Evolutionary conservation across 352 stramenopile genomes (phyloP), one percentile per base, ranked within the genome.

Genomic region (Pythium brachiatum): DNA sequence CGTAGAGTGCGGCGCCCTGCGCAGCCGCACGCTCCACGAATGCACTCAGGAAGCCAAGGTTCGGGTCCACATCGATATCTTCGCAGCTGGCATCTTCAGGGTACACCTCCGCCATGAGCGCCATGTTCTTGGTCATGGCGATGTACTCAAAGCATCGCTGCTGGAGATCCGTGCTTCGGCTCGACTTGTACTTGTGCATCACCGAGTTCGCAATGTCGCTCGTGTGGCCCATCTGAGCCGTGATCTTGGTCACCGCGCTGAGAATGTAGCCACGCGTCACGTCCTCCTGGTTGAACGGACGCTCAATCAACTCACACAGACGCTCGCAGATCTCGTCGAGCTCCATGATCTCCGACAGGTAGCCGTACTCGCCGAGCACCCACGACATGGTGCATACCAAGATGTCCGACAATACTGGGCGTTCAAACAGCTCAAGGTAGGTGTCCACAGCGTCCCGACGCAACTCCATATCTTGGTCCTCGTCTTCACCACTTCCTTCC

Each of bases 131-230:
- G 38, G 97, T 89, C 34, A 99, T 81, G 7, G 85, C 87, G 16
- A 98, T 79, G 69, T 99, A 99, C 86, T 99, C 97, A 57, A 99
- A 95, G 76, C 97, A 99, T n/a, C 97, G 95, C 76, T 99, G 96
- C 75, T 99, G 97, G 27, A 99, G 76, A 68, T 99, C 96, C 31
- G 95, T 94, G 74, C 98, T 96, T 23, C 89, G 87, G 32, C 91
- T 98, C 46, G 87, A 89, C 57, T 96, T 98, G 80, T 98, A 99
- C 69, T 98, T 97, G 70, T 98, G 86, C 79, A 99, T 95, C 62
- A 99, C 84, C 20, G 91, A 86, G n/a, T 97, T 92, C 0, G 94
- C 85, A 6, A 93, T 74, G 57, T 96, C 81, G 25, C 93, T 81
- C 27, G 91, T 86, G 79, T 98, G 71, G 69, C 82, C 89, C 70